Conservation (phyloP, 163 green algal genomes). For the Scenedesmus sp. region DNA sequence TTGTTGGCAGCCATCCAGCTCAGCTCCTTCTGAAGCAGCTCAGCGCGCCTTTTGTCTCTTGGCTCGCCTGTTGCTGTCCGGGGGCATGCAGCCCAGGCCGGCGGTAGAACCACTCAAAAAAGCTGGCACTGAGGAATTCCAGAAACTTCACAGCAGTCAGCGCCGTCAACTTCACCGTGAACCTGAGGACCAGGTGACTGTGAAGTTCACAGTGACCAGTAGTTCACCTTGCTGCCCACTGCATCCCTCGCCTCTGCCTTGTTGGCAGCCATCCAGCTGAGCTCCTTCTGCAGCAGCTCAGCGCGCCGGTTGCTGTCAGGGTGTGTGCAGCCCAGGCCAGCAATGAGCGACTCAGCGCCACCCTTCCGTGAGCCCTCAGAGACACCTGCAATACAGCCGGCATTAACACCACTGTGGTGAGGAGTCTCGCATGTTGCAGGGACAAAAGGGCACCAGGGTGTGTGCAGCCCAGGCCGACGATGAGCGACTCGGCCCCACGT, state of each 20-base stretch:
- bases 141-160: not conserved
- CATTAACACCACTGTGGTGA: not conserved
- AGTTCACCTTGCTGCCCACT: constrained; percentile 46
- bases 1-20: constrained; percentile 40
- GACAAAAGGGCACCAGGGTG: constrained; percentile 1
- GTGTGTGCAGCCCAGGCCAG: constrained; percentile 51
- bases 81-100: constrained; percentile 50
- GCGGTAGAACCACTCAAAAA: constrained; percentile 31
- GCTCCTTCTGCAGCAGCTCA: constrained; percentile 38
- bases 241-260: not conserved
- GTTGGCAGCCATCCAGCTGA: constrained; percentile 44
- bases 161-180: not conserved
- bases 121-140: too few species aligned
- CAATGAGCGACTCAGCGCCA: constrained; percentile 41
- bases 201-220: constrained; percentile 36
- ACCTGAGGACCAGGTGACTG: too few species aligned
- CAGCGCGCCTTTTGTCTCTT: not conserved
- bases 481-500: constrained; percentile 28
- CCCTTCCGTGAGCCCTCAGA: not conserved
- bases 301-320: constrained; percentile 47
- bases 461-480: constrained; percentile 45
- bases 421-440: not conserved
- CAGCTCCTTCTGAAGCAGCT: constrained; percentile 41
- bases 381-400: constrained; percentile 13
- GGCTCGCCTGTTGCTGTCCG: constrained; percentile 35